Base-by-base conservation (phyloP, 2,329 filamentous ascomycete species). In the Stemphylium lycopersici region DNA sequence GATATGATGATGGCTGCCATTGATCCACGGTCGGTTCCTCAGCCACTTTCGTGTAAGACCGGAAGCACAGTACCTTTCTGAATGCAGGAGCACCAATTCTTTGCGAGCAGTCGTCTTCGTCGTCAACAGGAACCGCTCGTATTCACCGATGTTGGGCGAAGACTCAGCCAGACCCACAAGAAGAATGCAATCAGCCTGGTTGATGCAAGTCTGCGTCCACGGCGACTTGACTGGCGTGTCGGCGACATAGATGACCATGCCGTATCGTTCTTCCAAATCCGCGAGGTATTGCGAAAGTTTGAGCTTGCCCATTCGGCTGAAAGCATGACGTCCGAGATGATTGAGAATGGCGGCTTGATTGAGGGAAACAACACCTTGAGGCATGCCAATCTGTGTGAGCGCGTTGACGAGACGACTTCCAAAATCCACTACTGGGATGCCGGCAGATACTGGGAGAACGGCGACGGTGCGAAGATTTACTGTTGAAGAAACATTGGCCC, bases 131-230 rank as follows among this genome's bases (percentile, higher is more conserved):
- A 99, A 97, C 2, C 95, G 86, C 74, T 99, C 95, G 65, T 98
- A 99, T 73, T 99, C 96, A 37, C 95, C 95, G 62, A 98, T 95
- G 39, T 85, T 88, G 0, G 95, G 89, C 3, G 93, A 96, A 0
- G 89, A 89, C 71, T 98, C 95, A 0, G 93, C 95, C 12, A 98
- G 79, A 0, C 92, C 95, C 24, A 99, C 91, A 7, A 99, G 82
- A 6, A 99, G 82, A 60, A 99, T 97, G 64, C 93, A 97, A 76
- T 99, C 95, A 1, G 95, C 95, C 76, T 99, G 95, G 13, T 90
- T 89, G 61, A 99, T 97, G 73, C 96, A 99, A 0, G 95, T 98
- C 69, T 97, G 92, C 0, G 96, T 99, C 95, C 95, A 99, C 0
- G 93, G 93, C 1, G 96, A 91, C 67, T 96, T 98, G 66, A 98